phyloP scores from a whole-genome alignment of 1,284 basidiomycete species.

The Moniliella sp. region DNA sequence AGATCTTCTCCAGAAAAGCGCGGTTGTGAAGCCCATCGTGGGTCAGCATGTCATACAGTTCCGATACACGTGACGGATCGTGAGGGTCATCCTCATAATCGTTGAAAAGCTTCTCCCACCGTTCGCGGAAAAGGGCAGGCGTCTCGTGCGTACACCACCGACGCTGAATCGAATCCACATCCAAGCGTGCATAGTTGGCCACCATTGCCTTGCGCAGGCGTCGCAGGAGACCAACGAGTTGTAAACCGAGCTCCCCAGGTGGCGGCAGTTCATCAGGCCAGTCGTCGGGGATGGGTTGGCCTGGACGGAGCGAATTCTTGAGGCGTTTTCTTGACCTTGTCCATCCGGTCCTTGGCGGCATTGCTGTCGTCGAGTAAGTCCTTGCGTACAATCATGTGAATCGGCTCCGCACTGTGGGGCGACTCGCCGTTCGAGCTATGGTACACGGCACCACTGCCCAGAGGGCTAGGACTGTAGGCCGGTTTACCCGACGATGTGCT shows the following conservation, averaged over 20 bases:
- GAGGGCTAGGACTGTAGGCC: too few relatives aligned
- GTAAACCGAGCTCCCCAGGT: conserved; percentile 39
- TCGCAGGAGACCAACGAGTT: conserved; percentile 70
- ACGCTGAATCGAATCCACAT: conserved; percentile 82
- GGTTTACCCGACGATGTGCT: conserved; percentile 2
- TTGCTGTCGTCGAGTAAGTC: conserved; percentile 95
- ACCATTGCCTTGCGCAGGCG: conserved; percentile 73
- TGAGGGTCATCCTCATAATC: conserved; percentile 98
- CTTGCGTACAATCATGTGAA: conserved; percentile 47
- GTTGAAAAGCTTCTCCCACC: conserved; percentile 54
- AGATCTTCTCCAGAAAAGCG: conserved; percentile 46
- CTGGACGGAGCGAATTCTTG: conserved; percentile 73
- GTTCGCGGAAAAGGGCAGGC: conserved; percentile 82
- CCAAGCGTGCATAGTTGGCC: conserved; percentile 66
- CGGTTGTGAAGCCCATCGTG: conserved; percentile 30
- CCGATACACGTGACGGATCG: conserved; percentile 83
- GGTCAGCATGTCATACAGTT: conserved; percentile 61
- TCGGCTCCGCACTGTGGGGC: conserved; percentile 5
- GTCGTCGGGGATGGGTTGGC: conserved; percentile 42
- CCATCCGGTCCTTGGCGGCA: conserved; percentile 62
- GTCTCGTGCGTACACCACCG: conserved; percentile 66
- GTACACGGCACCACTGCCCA: too few relatives aligned
- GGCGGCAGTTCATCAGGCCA: conserved; percentile 22
- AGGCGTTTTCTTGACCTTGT: conserved; percentile 77
- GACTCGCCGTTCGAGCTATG: too few relatives aligned